phyloP scores from a whole-genome alignment of 2,329 filamentous ascomycete species.

The Colletotrichum musae region DNA sequence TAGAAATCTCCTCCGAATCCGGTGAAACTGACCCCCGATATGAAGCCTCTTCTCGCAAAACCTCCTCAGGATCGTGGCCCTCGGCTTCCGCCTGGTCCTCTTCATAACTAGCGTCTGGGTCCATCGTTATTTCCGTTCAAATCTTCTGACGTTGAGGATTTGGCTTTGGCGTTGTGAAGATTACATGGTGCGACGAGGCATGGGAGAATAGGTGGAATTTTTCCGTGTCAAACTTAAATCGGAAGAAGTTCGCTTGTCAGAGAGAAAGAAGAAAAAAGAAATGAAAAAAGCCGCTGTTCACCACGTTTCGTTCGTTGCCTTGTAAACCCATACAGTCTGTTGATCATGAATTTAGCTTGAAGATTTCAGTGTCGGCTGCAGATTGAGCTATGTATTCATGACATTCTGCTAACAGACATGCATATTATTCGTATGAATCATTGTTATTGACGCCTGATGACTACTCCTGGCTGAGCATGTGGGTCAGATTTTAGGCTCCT shows the following conservation, averaged over 20 bases:
- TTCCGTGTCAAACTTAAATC: no score
- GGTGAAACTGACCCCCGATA: neutral
- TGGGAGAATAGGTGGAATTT: neutral
- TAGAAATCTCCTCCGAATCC: neutral
- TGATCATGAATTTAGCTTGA: neutral
- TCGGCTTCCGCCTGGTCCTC: slow-evolving; percentile 1
- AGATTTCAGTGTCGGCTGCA: neutral
- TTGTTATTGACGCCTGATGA: neutral
- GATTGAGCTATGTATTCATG: neutral
- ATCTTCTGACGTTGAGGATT: slow-evolving; percentile 26
- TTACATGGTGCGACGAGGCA: slow-evolving; percentile 30
- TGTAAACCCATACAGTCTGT: slow-evolving; percentile 13
- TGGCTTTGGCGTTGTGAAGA: slow-evolving; percentile 20
- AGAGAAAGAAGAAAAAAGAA: no score
- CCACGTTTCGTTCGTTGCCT: slow-evolving; percentile 11
- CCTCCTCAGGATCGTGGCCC: neutral
- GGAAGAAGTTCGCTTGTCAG: no score
- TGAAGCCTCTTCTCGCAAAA: neutral
- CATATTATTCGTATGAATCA: neutral
- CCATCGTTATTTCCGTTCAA: slow-evolving; percentile 46
- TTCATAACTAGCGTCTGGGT: slow-evolving; percentile 45
- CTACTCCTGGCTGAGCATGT: neutral
- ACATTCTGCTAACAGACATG: neutral
- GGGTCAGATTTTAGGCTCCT: neutral
- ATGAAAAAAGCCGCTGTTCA: no score